A percentile compares a stretch with the other conserved stretches of the same genome.
Conservation (phyloP, 768 basidiomycete species). For the Hygrocybe punicea region DNA sequence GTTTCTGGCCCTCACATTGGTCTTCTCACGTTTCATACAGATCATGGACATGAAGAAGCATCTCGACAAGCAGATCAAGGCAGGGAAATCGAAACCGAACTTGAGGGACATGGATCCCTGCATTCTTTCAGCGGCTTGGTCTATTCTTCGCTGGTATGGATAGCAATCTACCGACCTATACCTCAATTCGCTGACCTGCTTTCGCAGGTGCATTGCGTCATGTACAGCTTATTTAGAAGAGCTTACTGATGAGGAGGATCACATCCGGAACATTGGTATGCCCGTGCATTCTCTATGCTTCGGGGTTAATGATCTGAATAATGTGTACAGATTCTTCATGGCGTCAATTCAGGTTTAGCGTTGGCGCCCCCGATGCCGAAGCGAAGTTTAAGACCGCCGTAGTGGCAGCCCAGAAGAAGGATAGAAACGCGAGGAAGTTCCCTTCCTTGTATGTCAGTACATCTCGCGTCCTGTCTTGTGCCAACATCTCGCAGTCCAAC, state of each 20-base stretch:
- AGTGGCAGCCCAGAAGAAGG: constrained; percentile 34
- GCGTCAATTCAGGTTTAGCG: constrained; percentile 67
- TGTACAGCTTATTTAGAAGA: constrained; percentile 71
- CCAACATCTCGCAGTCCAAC: not conserved
- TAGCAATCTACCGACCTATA: not conserved
- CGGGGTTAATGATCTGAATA: not conserved
- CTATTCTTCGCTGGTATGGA: constrained; percentile 56
- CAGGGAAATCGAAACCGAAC: constrained; percentile 55
- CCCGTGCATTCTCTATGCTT: not conserved
- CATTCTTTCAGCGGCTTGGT: constrained; percentile 61
- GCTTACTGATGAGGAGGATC: constrained; percentile 49
- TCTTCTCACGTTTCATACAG: constrained; percentile 26
- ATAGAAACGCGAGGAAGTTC: constrained; percentile 44
- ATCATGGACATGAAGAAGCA: constrained; percentile 58
- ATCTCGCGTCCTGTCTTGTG: not conserved
- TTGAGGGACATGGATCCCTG: constrained; percentile 48
- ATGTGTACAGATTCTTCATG: constrained; percentile 41
- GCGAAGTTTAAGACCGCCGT: constrained; percentile 55
- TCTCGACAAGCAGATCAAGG: constrained; percentile 48
- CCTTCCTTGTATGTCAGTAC: constrained; percentile 45
- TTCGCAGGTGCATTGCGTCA: constrained; percentile 60
- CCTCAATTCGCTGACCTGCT: not conserved
- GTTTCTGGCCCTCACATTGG: not conserved
- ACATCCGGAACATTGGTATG: constrained; percentile 52
- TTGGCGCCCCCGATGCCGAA: constrained; percentile 70